phyloP scores from a whole-genome alignment of 2,329 filamentous ascomycete genomes.

The Aspergillus sp. region DNA sequence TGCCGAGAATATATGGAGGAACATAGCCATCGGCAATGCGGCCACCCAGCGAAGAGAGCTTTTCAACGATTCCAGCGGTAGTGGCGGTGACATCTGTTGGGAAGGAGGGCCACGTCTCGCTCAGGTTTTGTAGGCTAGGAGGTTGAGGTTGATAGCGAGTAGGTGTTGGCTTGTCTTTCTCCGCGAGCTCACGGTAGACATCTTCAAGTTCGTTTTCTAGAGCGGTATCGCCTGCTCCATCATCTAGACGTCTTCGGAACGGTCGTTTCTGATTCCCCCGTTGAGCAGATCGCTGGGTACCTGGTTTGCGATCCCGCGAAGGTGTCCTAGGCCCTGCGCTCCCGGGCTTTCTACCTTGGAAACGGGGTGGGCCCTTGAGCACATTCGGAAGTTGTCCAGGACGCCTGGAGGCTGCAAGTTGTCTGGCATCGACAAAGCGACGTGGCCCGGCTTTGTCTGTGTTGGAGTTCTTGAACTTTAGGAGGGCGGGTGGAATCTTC shows the following conservation, averaged over 20 bases:
- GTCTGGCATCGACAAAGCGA: constrained; percentile 42
- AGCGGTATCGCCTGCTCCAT: constrained; percentile 30
- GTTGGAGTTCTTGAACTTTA: constrained; percentile 24
- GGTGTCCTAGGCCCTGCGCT: constrained; percentile 14
- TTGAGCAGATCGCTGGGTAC: constrained; percentile 19
- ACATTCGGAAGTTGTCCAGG: constrained; percentile 35
- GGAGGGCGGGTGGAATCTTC: constrained; percentile 23
- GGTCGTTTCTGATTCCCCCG: constrained; percentile 18
- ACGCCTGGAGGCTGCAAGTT: constrained; percentile 37
- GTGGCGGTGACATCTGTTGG: constrained; percentile 36
- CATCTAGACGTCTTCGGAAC: constrained; percentile 22
- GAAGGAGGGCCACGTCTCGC: constrained; percentile 46
- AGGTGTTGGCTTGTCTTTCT: constrained; percentile 36
- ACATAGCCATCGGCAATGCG: constrained; percentile 42
- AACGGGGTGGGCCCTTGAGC: constrained; percentile 35
- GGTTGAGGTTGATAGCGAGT: constrained; percentile 41
- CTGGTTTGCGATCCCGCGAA: constrained; percentile 27
- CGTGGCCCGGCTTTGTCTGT: constrained; percentile 29
- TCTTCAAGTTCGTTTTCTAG: constrained; percentile 33
- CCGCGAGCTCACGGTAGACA: constrained; percentile 35
- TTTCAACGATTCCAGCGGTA: constrained; percentile 38
- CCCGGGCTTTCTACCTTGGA: constrained; percentile 22
- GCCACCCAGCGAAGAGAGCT: constrained; percentile 40
- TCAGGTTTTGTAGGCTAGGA: constrained; percentile 37
- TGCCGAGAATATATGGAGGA: constrained; percentile 41